phyloP scores from a whole-genome alignment of 1,284 basidiomycete genomes.

The Cryptococcus sp. region DNA sequence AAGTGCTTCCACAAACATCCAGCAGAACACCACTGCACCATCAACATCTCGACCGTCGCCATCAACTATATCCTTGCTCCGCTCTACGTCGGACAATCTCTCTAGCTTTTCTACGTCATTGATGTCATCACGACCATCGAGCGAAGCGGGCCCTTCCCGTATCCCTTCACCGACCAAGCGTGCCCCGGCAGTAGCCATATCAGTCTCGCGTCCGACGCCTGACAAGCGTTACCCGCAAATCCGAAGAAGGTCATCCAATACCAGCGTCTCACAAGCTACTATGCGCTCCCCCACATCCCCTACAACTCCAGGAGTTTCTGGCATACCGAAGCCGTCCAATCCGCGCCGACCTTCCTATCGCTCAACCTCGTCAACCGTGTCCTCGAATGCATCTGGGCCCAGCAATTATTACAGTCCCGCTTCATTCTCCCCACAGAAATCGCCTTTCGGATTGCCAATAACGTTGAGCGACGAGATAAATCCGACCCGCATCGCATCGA shows the following conservation, averaged over 20 bases:
- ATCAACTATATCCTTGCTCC: constrained; percentile 1
- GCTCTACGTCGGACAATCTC: constrained; percentile 8
- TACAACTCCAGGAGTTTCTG: background rate
- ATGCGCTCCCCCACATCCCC: background rate
- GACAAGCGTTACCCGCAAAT: constrained; percentile 8
- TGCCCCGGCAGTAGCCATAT: constrained; percentile 5
- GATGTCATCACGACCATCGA: background rate
- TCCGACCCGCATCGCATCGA: too few relatives aligned
- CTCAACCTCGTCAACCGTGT: background rate
- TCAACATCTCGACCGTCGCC: background rate
- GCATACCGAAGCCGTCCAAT: background rate
- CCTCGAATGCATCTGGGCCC: background rate
- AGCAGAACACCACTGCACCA: background rate
- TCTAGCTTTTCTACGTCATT: background rate
- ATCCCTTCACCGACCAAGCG: constrained; percentile 7
- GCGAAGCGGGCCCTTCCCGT: constrained; percentile 10
- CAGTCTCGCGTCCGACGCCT: constrained; percentile 18
- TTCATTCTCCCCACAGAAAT: background rate
- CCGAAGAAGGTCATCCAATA: constrained; percentile 10
- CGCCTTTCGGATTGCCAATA: too few relatives aligned
- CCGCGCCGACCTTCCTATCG: background rate
- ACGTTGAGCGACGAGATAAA: too few relatives aligned
- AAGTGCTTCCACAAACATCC: background rate
- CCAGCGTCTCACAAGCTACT: constrained; percentile 1
- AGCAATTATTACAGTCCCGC: constrained; percentile 1